Base-by-base conservation (phyloP, 257 asterid species). In the Knoxia roxburghii region DNA sequence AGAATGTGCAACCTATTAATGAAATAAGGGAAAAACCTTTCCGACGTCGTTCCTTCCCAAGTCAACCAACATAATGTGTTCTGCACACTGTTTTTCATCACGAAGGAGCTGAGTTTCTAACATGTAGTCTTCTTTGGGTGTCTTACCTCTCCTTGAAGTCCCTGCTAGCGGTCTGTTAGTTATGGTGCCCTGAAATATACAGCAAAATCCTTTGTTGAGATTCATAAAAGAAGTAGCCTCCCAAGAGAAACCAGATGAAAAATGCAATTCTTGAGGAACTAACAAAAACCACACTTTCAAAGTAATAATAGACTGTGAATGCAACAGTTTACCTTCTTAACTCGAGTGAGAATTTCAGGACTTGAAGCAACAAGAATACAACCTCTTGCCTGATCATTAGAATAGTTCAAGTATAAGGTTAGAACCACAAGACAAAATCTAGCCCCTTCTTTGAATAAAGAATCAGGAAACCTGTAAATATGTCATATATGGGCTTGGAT, bases 1-100 rank as follows among this genome's bases (percentile, higher is more conserved):
- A 30, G 55, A 67, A 23, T 13, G 17, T 45, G 61, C 29, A 53
- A 65, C 20, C 11, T 57, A 17, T 18, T 24, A 48, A 62, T 55
- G 55, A 73, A 20, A 62, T 18, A 58, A 68, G 64, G 58, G 55
- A 45, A 21, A 17, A 77, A 94, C 99, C 97, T 90, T 90, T 78
- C 99, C 99, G 33, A 94, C 99, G 78, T 94, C 99, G 75, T 94
- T 90, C 73, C 99, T 85, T 69, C 99, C 99, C 83, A 94, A 83
- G 81, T 94, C 99, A 74, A 94, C 99, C 74, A 94, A 86, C 99
- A 94, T 94, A 76, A 88, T 88, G 82, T 94, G 97, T 76, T 94
- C 99, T 5, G 99, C 99, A 72, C 96, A 80, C 82, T 94, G 99
- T 72, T 94, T 94, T 61, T 88, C 89, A 35, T 94, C 95, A 45